phyloP scores from a whole-genome alignment of 495 filamentous ascomycete species.

The Penicillium arizonense region DNA sequence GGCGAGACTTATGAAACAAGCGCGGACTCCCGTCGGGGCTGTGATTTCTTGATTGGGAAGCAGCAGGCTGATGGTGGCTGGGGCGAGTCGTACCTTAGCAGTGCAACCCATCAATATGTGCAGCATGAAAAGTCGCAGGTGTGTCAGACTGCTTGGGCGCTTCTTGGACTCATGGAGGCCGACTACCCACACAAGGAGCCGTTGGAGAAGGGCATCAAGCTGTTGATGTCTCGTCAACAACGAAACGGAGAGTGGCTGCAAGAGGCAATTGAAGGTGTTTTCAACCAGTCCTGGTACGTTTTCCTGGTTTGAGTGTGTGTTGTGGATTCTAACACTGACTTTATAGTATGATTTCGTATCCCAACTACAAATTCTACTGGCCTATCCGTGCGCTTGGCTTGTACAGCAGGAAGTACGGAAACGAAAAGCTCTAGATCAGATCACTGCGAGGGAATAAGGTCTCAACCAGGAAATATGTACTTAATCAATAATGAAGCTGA shows the following conservation, averaged over 20 bases:
- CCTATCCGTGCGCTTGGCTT: constrained; percentile 90
- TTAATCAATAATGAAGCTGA: constrained; percentile 15
- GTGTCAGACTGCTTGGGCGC: constrained; percentile 90
- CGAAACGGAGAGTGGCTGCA: constrained; percentile 91
- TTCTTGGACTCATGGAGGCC: constrained; percentile 81
- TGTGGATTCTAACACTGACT: constrained; percentile 68
- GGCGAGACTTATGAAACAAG: constrained; percentile 81
- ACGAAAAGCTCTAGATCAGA: constrained; percentile 46
- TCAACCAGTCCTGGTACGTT: constrained; percentile 91
- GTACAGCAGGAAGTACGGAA: constrained; percentile 74
- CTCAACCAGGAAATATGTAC: background rate
- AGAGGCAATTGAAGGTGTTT: constrained; percentile 95
- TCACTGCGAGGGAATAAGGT: background rate
- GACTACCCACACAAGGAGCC: constrained; percentile 73
- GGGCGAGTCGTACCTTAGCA: constrained; percentile 90
- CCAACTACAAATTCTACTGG: constrained; percentile 98
- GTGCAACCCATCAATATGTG: constrained; percentile 58
- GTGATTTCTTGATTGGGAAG: constrained; percentile 78
- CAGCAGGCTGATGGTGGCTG: constrained; percentile 90
- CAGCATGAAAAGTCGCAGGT: constrained; percentile 72
- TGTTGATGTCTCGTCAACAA: constrained; percentile 84
- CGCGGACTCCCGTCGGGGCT: constrained; percentile 65
- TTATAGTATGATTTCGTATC: constrained; percentile 92
- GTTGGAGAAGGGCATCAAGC: constrained; percentile 69
- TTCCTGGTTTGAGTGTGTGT: constrained; percentile 43